Evolutionary conservation across 768 basidiomycete genomes (phyloP), one percentile per base, ranked within the genome.

Genomic region (Podaxis mareebaensis): DNA sequence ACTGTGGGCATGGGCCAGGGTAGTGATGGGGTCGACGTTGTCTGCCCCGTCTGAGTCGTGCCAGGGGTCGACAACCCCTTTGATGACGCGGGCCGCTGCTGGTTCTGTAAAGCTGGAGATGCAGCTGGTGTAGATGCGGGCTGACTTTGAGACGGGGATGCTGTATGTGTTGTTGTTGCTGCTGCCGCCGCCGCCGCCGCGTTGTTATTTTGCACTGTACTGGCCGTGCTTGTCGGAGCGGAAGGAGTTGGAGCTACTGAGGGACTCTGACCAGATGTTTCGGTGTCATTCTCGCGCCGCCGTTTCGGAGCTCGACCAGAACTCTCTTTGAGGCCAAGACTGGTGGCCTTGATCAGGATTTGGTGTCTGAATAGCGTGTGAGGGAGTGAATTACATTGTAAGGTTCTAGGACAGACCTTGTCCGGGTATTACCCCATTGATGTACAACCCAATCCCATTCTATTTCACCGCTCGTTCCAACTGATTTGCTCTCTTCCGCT

Each of bases 361-460:
- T 94, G 92, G 68, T 92, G 91, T 70, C 92, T 93, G 61, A 48
- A 64, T 8, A 56, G 7, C 6, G 28, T 53, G 51, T 52, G 48
- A 54, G 28, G 20, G 12, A 55, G 53, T 57, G 24, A 42, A n/a
- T 13, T 17, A 6, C 12, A 12, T 40, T 26, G 36, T 30, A 20
- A 58, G 42, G 20, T 39, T 26, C 17, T 48, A 59, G 61, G 24
- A 1, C 76, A 53, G 65, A 90, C 92, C 89, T 86, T 60, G 92
- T 87, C 59, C 92, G 81, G 42, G 84, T 84, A 65, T 82, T 82
- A 3, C 92, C 92, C 86, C 90, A 93, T 68, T 89, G 84, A 54
- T 79, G 79, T 56, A 88, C 85, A 24, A 93, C 82, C 77, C 87
- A 85, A 72, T 93, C 92, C 92, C 92, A 94, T 56, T 90, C 89